Evolutionary conservation across 805 yeast species (phyloP), one percentile per base, ranked within the genome.

Genomic region (Soucietia sequanensis): DNA sequence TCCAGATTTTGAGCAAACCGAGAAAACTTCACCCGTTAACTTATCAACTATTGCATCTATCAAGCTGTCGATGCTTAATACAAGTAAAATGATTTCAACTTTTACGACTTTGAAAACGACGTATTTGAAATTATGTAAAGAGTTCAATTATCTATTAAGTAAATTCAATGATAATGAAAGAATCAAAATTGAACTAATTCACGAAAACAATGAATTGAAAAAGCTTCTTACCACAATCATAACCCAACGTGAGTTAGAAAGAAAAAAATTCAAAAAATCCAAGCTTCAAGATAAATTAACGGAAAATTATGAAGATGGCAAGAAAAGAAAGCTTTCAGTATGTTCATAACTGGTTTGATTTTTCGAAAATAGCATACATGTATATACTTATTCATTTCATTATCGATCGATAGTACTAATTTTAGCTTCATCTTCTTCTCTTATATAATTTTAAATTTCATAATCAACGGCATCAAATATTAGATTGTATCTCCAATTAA

Each of bases 121-220:
- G 4, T 62, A 62, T 43, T 46, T 62, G 39, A 62, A 62, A 42
- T 55, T 62, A 33, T 62, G 68, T 43, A 60, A 58, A 35, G 68
- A 62, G 36, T 62, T 62, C 52, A 62, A 62, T 37, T 61, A 53
- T 38, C 43, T 62, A 14, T 49, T 62, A 40, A 44, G 48, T 23
- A 62, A 60, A 42, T 62, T 62, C 47, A 61, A 62, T 38, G 65
- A 62, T 31, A 62, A 61, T 40, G 68, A 62, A 44, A 42, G 44
- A 26, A 45, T 59, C 30, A 62, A 62, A 39, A 50, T 62, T 28
- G 58, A 56, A 38, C 45, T 62, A 37, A 62, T 62, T 35, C 53
- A 62, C 41, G 68, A 62, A 35, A 62, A 62, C 37, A 58, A 60
- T 38, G 58, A 61, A 40, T 50, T 62, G 32, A 49, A 53, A 32